A percentile compares a stretch with the other conserved stretches of the same genome.
Evolutionary conservation across 768 basidiomycete genomes (phyloP).

Genomic region (Sistotremastrum suecicum): DNA sequence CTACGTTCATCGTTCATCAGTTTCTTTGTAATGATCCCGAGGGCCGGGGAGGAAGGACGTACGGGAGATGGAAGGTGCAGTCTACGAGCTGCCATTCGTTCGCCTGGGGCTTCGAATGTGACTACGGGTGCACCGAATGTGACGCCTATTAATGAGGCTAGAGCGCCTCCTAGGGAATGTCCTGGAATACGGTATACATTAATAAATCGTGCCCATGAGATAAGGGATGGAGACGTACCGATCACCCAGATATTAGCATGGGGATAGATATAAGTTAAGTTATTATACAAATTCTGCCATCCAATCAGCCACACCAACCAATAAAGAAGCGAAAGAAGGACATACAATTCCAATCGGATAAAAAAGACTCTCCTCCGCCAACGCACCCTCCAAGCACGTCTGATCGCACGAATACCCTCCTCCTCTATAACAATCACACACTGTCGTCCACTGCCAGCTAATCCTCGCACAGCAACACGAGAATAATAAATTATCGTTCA

Average conservation of each 20-base stretch:
- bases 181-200: conserved; percentile 2
- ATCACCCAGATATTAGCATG: conserved; percentile 80
- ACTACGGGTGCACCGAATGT: conserved; percentile 87
- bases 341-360: conserved; percentile 82
- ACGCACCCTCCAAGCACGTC: conserved; percentile 59
- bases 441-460: conserved; percentile 88
- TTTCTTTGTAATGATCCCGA: not conserved
- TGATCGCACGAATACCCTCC: conserved; percentile 69
- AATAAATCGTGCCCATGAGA: conserved; percentile 29
- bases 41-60: conserved; percentile 11
- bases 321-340: conserved; percentile 4
- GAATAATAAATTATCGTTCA: conserved; percentile 88
- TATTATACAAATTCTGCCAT: conserved; percentile 80
- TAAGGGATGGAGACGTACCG: conserved; percentile 37
- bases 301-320: not conserved
- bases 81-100: conserved; percentile 61
- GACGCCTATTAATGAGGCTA: conserved; percentile 71
- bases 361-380: conserved; percentile 72
- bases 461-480: conserved; percentile 90
- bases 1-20: conserved; percentile 17
- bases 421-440: conserved; percentile 77
- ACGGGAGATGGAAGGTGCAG: conserved; percentile 83
- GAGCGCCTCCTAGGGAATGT: conserved; percentile 36
- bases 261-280: conserved; percentile 86
- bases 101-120: conserved; percentile 82